Evolutionary conservation across 169 alveolate species (phyloP).

Genomic region (Eimeria praecox): DNA sequence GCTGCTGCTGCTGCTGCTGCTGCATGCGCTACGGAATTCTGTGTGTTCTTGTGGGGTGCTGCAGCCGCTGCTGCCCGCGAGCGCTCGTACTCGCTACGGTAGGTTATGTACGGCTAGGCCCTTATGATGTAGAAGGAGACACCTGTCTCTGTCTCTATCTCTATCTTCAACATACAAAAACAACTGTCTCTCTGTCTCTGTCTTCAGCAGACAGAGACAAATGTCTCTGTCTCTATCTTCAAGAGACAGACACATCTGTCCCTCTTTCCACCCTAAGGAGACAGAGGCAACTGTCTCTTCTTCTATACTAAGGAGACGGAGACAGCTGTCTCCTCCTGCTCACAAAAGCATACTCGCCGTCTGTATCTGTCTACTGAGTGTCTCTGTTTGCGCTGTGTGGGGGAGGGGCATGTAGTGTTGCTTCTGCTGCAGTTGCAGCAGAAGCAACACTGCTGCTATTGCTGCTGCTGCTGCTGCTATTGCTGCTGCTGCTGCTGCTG

Average conservation of each 20-base stretch:
- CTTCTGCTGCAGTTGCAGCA: background rate
- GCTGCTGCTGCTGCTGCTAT: background rate
- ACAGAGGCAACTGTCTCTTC: background rate
- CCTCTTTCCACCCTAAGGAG: background rate
- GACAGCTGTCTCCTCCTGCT: background rate
- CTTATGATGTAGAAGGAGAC: no score
- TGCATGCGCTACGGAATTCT: background rate
- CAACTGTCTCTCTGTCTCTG: background rate
- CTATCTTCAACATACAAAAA: background rate
- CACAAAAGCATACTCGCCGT: background rate
- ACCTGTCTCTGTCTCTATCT: background rate
- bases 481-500: conserved; percentile 32
- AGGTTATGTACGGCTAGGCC: background rate
- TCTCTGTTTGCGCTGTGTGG: background rate
- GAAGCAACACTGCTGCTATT: background rate
- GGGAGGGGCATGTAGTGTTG: background rate
- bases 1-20: conserved; percentile 34
- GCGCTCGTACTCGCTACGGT: conserved; percentile 12
- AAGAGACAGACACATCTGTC: background rate
- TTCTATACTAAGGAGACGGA: no score
- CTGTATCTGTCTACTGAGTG: background rate
- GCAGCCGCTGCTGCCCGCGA: conserved; percentile 12
- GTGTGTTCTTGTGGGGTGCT: background rate
- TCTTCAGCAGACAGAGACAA: background rate
- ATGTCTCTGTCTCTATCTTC: background rate